Base-by-base conservation (phyloP, 2,329 filamentous ascomycete genomes). In the Phyllachora maydis region DNA sequence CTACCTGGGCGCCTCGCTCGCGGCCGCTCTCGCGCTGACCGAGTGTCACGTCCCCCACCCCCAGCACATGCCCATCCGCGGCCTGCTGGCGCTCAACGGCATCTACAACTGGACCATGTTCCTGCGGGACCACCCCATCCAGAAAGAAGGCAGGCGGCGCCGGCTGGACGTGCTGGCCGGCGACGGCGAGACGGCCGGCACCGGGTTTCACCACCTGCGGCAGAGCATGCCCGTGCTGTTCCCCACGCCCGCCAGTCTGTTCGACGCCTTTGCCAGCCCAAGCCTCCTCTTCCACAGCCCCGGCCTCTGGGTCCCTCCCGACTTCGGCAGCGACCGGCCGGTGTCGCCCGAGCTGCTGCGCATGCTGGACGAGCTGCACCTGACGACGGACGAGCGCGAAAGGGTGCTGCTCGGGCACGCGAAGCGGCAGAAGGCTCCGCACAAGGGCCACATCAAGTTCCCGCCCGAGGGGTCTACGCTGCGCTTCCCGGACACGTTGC, bases 101-200 rank as follows among this genome's bases (percentile, higher is more conserved):
- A 52, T 72, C 28, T 72, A 66, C 43, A 59, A 72, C 44, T 72
- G 66, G 67, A 65, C 63, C 27, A 59, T 51, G 39, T 63, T 69
- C 28, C 49, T 66, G 8, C 58, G 59, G 0, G 52, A 59, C 30
- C 59, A 67, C 27, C 50, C 47, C 5, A 40, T 54, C 29, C 54
- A 63, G 32, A 32, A 27, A 10, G 12, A 10, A 16, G 29, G 24
- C 25, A 5, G 4, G 18, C 14, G 9, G 16, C 14, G 27, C 27
- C 5, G 26, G 34, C 1, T 24, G 31, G 7, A 36, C 29, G 14
- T 26, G 16, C 10, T 15, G 19, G 14, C 23, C 11, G 8, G 11
- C 22, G 34, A 28, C 16, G 35, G 39, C 2, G 30, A 29, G 6
- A 41, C 49, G 10, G 30, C 43, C 14, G 43, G 45, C 8, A 43